Base-by-base conservation (phyloP, 495 filamentous ascomycete genomes). In the Hyaloscypha variabilis region DNA sequence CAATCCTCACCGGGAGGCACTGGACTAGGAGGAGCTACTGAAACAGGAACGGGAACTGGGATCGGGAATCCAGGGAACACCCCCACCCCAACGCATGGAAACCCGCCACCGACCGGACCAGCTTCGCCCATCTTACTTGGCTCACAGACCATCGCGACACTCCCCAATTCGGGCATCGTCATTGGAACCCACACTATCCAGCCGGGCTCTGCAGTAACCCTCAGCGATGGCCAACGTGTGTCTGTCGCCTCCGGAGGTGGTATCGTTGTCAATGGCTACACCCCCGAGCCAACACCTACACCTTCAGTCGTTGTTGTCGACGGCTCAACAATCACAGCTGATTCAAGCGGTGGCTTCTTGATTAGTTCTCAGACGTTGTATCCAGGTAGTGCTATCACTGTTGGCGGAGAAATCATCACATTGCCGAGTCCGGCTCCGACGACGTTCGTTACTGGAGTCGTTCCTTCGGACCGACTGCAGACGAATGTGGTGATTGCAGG, bases 331-430 rank as follows among this genome's bases (percentile, higher is more conserved):
- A 58, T 70, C 21, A 72, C 70, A 23, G 68, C 65, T 19, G 60
- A 68, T 26, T 60, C 65, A 4, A 30, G 36, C 17, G 54, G 52
- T 19, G 58, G 58, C 8, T 64, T 70, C 39, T 31, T 70, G 3
- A 66, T 72, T 56, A 68, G 70, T 19, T 42, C 57, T 6, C 62
- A 72, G 36, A 72, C 70, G 8, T 42, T 72, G 28, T 58, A 24
- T 24, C 65, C 65, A 21, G 68, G 68, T 3, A 34, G 50, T n/a
- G 68, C 65, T 2, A 67, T 70, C 50, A 67, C 68, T 26, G 26
- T 17, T 3, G 24, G 26, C 21, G 67, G 67, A 8, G 31, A 58
- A 25, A 60, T 66, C 11, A 66, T 66, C 46, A 65, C 67, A 8
- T 42, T 69, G 3, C 66, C 66, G 50, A 61, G 53, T 10, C 14